Conservation (phyloP, 2,329 filamentous ascomycete species). For the Pseudopyrenochaeta lycopersici region DNA sequence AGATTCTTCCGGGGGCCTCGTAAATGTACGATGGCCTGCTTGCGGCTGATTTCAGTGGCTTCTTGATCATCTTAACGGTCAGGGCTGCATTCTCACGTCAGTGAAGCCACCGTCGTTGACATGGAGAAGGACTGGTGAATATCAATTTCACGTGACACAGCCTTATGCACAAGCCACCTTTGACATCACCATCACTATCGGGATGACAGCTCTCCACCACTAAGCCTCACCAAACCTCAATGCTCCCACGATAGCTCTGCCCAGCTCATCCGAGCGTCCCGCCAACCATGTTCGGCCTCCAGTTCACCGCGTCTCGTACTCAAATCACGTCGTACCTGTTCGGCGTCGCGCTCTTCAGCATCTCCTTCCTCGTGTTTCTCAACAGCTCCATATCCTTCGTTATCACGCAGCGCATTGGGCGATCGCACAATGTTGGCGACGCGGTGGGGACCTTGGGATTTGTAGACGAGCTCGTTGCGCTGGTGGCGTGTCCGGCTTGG, state of each 20-base stretch:
- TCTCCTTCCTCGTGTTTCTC: constrained; percentile 88
- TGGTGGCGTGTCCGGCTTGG: constrained; percentile 83
- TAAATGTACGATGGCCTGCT: not conserved
- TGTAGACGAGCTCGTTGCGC: constrained; percentile 81
- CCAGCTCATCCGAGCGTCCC: constrained; percentile 33
- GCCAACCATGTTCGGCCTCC: constrained; percentile 46
- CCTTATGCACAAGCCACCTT: not conserved
- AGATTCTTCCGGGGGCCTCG: not conserved
- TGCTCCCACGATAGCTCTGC: constrained; percentile 17
- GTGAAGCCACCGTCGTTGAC: not conserved
- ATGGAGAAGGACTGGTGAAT: not conserved
- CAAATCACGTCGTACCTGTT: constrained; percentile 77
- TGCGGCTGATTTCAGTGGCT: not conserved
- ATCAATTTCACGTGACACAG: constrained; percentile 6
- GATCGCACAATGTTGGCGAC: constrained; percentile 77
- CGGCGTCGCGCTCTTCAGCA: constrained; percentile 84
- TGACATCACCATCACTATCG: constrained; percentile 1
- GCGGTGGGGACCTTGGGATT: constrained; percentile 87
- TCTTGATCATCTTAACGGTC: not conserved
- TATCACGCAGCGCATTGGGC: constrained; percentile 81
- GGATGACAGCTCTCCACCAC: constrained; percentile 14
- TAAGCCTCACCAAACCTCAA: constrained; percentile 12
- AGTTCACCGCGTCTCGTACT: constrained; percentile 65
- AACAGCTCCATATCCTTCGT: constrained; percentile 87
- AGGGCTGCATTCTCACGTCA: not conserved